These are phyloP conservation scores for Phlebopus sp. DNA, from an alignment of 1,284 basidiomycete genomes.

Conservation along the genomic window DNA sequence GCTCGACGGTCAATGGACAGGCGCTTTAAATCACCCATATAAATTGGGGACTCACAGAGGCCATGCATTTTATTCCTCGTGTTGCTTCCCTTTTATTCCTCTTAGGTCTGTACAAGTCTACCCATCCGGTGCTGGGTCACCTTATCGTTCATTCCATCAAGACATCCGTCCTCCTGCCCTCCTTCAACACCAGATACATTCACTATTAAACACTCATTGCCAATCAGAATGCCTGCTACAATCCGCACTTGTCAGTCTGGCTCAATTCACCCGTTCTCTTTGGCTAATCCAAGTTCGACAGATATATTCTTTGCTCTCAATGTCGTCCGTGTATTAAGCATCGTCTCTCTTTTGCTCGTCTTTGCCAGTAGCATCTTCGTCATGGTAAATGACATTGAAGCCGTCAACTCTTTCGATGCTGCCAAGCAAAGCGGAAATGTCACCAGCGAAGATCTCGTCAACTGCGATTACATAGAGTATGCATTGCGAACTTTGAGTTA, in stretches of 20 bases:
- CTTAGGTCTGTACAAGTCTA: constrained; percentile 8
- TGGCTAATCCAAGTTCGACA: constrained; percentile 26
- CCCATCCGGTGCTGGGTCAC: constrained; percentile 32
- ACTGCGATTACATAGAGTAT: constrained; percentile 79
- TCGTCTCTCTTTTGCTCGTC: constrained; percentile 75
- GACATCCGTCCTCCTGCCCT: constrained; percentile 3
- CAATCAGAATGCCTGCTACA: constrained; percentile 31
- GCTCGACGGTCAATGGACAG: constrained; percentile 17
- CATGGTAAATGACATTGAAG: constrained; percentile 76
- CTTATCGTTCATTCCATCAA: constrained; percentile 13
- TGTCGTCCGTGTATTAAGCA: constrained; percentile 70
- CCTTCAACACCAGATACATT: constrained; percentile 8
- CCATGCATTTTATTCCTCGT: constrained; percentile 9
- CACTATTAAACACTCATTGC: constrained; percentile 1
- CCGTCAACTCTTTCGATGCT: constrained; percentile 62
- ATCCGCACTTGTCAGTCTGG: constrained; percentile 37
- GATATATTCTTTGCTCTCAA: constrained; percentile 82
- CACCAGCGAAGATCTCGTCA: constrained; percentile 35
- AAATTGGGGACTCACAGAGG: constrained; percentile 9
- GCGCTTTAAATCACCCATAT: constrained; percentile 18
- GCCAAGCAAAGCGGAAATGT: constrained; percentile 37
- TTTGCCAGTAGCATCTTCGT: constrained; percentile 82
- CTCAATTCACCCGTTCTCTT: neutral
- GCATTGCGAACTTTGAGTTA: constrained; percentile 24
- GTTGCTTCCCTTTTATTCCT: constrained; percentile 5